Evolutionary conservation across 768 basidiomycete species (phyloP).

Genomic region (Auriscalpium vulgare): DNA sequence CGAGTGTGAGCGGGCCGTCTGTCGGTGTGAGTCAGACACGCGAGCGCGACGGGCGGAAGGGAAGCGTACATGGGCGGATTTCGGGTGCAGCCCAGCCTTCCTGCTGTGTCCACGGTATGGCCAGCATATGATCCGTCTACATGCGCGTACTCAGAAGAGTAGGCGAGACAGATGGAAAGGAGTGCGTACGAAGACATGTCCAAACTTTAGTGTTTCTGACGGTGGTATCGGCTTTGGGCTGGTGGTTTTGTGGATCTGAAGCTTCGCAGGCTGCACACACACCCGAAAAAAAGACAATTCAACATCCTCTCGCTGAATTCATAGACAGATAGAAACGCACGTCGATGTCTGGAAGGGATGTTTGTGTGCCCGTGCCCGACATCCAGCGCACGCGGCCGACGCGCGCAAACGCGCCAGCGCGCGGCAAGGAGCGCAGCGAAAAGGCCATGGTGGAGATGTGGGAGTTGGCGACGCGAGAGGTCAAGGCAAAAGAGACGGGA

Average conservation of each 20-base stretch:
- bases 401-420: neutral
- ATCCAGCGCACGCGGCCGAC: constrained; percentile 5
- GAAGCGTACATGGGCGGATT: constrained; percentile 35
- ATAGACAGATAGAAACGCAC: neutral
- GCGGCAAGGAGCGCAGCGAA: constrained; percentile 2
- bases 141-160: neutral
- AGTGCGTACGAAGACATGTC: constrained; percentile 10
- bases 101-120: constrained; percentile 30
- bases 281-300: neutral
- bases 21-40: neutral
- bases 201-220: constrained; percentile 8
- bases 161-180: neutral
- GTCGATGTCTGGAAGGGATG: constrained; percentile 5
- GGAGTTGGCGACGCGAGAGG: neutral
- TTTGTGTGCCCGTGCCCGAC: constrained; percentile 1
- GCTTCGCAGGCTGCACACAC: neutral
- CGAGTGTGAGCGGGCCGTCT: constrained; percentile 40
- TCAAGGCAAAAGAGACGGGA: neutral
- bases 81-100: constrained; percentile 38
- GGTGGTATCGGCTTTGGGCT: constrained; percentile 10
- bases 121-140: constrained; percentile 32
- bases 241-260: constrained; percentile 2
- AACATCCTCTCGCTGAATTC: neutral
- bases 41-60: neutral
- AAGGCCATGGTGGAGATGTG: constrained; percentile 1